These are phyloP conservation scores for Agroathelia rolfsii DNA, from an alignment of 1,284 basidiomycete species.

Conservation along the genomic window DNA sequence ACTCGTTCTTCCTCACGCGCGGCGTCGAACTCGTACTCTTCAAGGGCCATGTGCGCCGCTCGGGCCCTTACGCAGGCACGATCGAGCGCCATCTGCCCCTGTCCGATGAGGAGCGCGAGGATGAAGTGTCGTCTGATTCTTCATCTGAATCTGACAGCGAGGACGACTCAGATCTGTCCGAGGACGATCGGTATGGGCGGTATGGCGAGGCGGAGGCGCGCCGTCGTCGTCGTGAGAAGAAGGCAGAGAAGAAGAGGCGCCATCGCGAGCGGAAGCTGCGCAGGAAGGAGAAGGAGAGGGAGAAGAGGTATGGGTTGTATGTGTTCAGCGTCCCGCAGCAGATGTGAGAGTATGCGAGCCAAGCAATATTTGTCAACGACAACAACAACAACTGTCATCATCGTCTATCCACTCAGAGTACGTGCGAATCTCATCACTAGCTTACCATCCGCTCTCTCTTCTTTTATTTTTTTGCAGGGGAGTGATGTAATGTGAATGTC, in stretches of 20 bases:
- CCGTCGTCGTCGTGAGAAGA: conserved; percentile 39
- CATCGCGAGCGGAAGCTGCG: conserved; percentile 53
- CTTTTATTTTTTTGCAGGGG: too few species aligned
- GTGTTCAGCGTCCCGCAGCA: conserved; percentile 37
- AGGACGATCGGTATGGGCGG: conserved; percentile 26
- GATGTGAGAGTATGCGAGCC: conserved; percentile 6
- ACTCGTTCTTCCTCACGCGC: conserved; percentile 58
- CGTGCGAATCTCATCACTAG: too few species aligned
- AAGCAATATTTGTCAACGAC: neutral
- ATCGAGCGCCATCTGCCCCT: conserved; percentile 44
- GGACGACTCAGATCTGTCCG: conserved; percentile 31
- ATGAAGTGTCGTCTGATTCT: conserved; percentile 26
- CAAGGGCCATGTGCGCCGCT: conserved; percentile 64
- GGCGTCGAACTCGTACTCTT: conserved; percentile 65
- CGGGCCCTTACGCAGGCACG: conserved; percentile 44
- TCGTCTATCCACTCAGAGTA: too few species aligned
- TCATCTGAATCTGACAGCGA: conserved; percentile 25
- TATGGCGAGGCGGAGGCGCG: conserved; percentile 36
- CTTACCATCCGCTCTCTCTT: too few species aligned
- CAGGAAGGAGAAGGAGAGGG: conserved; percentile 45
- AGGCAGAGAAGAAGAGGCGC: conserved; percentile 46
- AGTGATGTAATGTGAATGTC: too few species aligned
- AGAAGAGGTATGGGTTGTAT: conserved; percentile 53
- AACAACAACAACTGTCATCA: too few species aligned
- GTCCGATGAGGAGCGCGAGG: conserved; percentile 32